Base-by-base conservation (phyloP, 2,329 filamentous ascomycete genomes). In the Conoideocrella luteorostrata region DNA sequence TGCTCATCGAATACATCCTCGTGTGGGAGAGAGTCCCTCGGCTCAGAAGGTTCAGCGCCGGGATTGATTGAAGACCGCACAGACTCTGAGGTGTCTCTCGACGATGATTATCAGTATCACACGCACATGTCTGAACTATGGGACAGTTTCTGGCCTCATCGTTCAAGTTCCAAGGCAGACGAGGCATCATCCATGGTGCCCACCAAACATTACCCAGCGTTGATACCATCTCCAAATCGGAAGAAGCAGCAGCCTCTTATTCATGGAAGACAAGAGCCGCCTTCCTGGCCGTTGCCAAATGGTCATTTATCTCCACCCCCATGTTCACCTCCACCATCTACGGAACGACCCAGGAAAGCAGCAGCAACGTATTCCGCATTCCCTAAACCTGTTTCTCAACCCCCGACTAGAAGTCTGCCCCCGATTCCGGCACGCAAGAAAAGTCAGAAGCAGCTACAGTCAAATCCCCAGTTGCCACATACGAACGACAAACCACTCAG, bases 31-130 rank as follows among this genome's bases (percentile, higher is more conserved):
- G 46, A 42, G 18, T 47, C 73, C 3, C 52, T 72, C 26, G 67
- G 62, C 24, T 75, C 72, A 1, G 64, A 69, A 34, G 62, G 57
- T 21, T 75, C 72, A 4, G 52, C 68, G 4, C 74, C 73, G 1
- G 68, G 69, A 22, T 64, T 77, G 55, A 65, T 74, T 13, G 72
- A 77, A 49, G 70, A 76, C 51, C 68, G 66, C 5, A 63, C 64
- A 6, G 72, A 75, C 50, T 76, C 72, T 4, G 74, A 77, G 41
- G 55, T 60, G 15, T 77, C 74, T 5, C 51, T 62, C 24, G 74
- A 78, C 17, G 74, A 75, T 33, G 72, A 77, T 50, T 67, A 68
- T 44, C 67, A 72, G 47, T 70, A 74, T 48, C 67, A 71, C 44
- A 55, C 64, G 17, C 65, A 71, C 24, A 63, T 64, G 5, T 56